Evolutionary conservation across 2,329 filamentous ascomycete genomes (phyloP).

Genomic region (Talaromyces sp.): DNA sequence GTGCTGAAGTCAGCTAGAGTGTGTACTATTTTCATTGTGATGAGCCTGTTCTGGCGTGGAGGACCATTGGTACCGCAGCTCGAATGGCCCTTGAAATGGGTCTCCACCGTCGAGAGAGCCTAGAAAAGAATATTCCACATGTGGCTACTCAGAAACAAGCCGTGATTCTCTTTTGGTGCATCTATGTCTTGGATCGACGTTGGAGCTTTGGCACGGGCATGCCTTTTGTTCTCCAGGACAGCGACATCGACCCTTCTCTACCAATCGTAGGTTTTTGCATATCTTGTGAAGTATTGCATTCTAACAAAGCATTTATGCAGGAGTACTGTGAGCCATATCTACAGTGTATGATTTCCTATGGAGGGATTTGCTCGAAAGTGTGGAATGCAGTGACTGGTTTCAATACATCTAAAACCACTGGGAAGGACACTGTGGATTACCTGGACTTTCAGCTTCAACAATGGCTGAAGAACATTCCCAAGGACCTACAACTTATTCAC

Average conservation of each 20-base stretch:
- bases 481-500: not conserved
- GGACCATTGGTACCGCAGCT: conserved; percentile 1
- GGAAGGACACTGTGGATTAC: not conserved
- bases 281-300: not conserved
- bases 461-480: not conserved
- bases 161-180: conserved; percentile 5
- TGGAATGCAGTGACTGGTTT: not conserved
- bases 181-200: conserved; percentile 9
- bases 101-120: not conserved
- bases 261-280: not conserved
- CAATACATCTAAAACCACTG: not conserved
- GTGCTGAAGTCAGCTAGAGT: not conserved
- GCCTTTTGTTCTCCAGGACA: not conserved
- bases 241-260: conserved; percentile 2
- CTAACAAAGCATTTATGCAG: not conserved
- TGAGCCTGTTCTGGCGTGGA: conserved; percentile 2
- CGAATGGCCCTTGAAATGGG: conserved; percentile 74
- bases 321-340: not conserved
- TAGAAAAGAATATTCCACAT: not conserved
- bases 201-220: conserved; percentile 6
- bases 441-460: conserved; percentile 1
- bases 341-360: conserved; percentile 1
- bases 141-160: not conserved
- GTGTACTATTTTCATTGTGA: conserved; percentile 4
- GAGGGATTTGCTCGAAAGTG: not conserved